Evolutionary conservation across 257 asterid species (phyloP), one percentile per base, ranked within the genome.

Genomic region (Solanum neorickii): DNA sequence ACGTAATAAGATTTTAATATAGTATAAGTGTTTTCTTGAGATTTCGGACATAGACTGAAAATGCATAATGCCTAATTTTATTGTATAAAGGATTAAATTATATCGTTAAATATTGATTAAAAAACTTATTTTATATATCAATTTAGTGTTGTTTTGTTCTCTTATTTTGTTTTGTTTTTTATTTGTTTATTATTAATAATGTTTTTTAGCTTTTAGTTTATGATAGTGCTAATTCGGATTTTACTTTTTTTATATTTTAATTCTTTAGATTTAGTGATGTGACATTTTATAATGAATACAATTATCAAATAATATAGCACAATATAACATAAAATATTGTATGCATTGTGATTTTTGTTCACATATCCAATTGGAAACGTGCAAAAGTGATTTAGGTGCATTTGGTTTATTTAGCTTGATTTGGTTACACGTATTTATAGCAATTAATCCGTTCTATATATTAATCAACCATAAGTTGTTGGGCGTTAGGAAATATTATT

Each of bases 231-330:
- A 27, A 0, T 21, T 3, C 2, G 1, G 7, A 68, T 1, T 27
- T 12, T 68, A 7, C 6, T 29, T 3, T 68, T 0, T 0, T 68
- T 68, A 14, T 6, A 29, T 0, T 0, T 68, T 7, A 0, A 68
- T 68, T 7, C 3, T 68, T 29, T 5, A 68, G 13, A 27, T 52
- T 29, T 68, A 27, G 0, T 0, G 9, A 68, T 29, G 18, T 68
- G 0, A 27, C 1, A 68, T 66, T 5, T 13, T 68, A 68, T 68
- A 29, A 12, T 18, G 2, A 66, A 1, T 29, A 25, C 1, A 3
- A 29, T 6, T 0, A 68, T 13, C 23, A 68, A 68, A 27, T 14
- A 68, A 27, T 68, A 29, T 1, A 66, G 1, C 13, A 12, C 5
- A 68, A 66, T 14, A 66, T 66, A 12, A 25, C 6, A 66, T 3